These are phyloP conservation scores for Yarrowia porcina DNA, from an alignment of 805 yeast species.

Conservation along the genomic window DNA sequence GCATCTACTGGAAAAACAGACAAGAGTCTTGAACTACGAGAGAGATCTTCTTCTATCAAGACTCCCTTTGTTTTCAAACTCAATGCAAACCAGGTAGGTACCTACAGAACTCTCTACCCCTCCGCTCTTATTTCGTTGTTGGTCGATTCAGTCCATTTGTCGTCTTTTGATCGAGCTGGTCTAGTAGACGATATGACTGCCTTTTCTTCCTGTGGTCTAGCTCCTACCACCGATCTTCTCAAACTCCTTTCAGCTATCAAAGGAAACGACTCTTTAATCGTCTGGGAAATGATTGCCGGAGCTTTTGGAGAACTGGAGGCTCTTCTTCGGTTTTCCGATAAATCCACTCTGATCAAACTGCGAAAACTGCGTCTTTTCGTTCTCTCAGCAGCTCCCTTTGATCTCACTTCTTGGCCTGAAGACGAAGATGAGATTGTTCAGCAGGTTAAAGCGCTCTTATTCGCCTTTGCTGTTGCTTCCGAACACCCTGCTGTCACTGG, in stretches of 20 bases:
- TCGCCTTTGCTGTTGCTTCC: conserved; percentile 36
- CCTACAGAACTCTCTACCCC: conserved; percentile 58
- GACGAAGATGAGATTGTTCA: conserved; percentile 59
- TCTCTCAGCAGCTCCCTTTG: conserved; percentile 45
- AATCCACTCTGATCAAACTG: conserved; percentile 45
- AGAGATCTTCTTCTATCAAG: conserved; percentile 47
- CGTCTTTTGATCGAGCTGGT: conserved; percentile 61
- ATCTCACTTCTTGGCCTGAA: conserved; percentile 54
- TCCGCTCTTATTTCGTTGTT: conserved; percentile 50
- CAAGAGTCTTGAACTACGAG: conserved; percentile 53
- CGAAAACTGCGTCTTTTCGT: conserved; percentile 43
- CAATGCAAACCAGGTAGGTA: conserved; percentile 59
- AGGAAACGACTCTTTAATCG: conserved; percentile 47
- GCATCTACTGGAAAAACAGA: conserved; percentile 57
- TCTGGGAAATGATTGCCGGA: conserved; percentile 50
- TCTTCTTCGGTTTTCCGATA: conserved; percentile 49
- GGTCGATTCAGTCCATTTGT: conserved; percentile 51
- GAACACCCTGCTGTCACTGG: conserved; percentile 38
- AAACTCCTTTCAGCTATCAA: conserved; percentile 52
- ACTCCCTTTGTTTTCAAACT: conserved; percentile 52
- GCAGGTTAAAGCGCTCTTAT: conserved; percentile 58
- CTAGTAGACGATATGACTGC: conserved; percentile 59
- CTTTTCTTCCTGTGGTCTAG: conserved; percentile 51
- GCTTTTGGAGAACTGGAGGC: conserved; percentile 44
- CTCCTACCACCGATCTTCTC: conserved; percentile 48